Evolutionary conservation across 108 stramenopile genomes (phyloP).

Genomic region (Aurantiochytrium sp.): DNA sequence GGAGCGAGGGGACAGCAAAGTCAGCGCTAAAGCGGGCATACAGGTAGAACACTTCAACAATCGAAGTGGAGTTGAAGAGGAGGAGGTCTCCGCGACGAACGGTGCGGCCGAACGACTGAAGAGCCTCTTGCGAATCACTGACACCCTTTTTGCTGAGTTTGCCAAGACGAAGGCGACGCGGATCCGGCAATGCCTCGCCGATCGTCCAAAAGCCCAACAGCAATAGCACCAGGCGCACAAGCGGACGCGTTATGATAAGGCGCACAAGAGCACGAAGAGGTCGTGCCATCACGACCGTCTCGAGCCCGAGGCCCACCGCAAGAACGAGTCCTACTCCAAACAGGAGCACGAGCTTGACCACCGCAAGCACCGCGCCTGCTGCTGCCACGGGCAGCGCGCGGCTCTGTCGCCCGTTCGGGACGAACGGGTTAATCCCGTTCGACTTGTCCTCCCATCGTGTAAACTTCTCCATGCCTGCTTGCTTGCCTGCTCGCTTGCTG

Average conservation of each 20-base stretch:
- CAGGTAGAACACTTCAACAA: background rate
- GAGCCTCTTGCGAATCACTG: background rate
- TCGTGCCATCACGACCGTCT: background rate
- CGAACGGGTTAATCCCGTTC: conserved; percentile 16
- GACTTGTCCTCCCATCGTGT: conserved; percentile 16
- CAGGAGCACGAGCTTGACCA: background rate
- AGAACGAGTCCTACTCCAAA: background rate
- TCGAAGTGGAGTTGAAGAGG: background rate
- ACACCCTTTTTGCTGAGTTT: background rate
- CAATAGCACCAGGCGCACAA: background rate
- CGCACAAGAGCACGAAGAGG: background rate
- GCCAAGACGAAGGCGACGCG: background rate
- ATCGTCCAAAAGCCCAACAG: background rate
- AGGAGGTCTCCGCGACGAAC: background rate
- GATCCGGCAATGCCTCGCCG: background rate
- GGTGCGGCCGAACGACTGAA: background rate
- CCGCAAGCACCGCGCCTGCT: background rate
- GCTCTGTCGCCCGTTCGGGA: background rate
- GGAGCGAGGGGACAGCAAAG: background rate
- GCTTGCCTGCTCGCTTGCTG: background rate
- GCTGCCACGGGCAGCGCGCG: background rate
- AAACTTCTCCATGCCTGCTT: background rate
- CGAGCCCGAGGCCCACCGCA: background rate
- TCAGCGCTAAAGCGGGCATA: background rate
- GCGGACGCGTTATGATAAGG: background rate